Base-by-base conservation (phyloP, 495 filamentous ascomycete genomes). In the Sabuloglossum arenarium region DNA sequence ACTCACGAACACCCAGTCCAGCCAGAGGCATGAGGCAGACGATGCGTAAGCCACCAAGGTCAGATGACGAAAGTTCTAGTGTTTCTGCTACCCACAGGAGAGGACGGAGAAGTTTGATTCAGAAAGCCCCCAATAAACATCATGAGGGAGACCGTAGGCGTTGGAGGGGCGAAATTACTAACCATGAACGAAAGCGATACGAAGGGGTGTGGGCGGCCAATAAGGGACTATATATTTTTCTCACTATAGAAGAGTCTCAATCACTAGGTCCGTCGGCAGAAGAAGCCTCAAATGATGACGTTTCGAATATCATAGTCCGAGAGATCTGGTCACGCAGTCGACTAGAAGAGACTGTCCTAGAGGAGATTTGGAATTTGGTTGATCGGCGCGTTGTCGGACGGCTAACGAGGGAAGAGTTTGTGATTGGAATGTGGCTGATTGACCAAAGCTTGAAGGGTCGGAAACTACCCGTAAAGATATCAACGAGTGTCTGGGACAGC, bases 151-250 rank as follows among this genome's bases (percentile, higher is more conserved):
- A 85, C 39, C 79, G 88, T 23, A 85, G 81, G 62, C 76, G 85
- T n/a, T 96, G 88, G 86, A 73, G 82, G 30, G 81, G 85, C 57
- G 73, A 79, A 55, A 74, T 97, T 39, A 85, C 84, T 0, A 77
- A 83, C 57, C 69, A 79, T 9, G 86, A 96, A 62, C 75, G 88
- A 37, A 87, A 85, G 61, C 74, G 90, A n/a, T 97, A 97, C 62
- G 91, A 97, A 68, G 93, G 88, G 4, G 82, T 98, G 3, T 98
- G 88, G 88, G 91, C 93, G 25, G 88, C 87, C 19, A 97, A 98
- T 62, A 79, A 79, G 57, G 90, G 88, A 0, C 56, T 89, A n/a
- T 67, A 75, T 27, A 54, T 56, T 9, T 27, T 19, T 31, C 1
- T 27, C 25, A 4, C 16, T 6, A 3, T 5, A 28, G 27, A 10